phyloP scores from a whole-genome alignment of 139 green algal species.

The Coelastrella sp. region DNA sequence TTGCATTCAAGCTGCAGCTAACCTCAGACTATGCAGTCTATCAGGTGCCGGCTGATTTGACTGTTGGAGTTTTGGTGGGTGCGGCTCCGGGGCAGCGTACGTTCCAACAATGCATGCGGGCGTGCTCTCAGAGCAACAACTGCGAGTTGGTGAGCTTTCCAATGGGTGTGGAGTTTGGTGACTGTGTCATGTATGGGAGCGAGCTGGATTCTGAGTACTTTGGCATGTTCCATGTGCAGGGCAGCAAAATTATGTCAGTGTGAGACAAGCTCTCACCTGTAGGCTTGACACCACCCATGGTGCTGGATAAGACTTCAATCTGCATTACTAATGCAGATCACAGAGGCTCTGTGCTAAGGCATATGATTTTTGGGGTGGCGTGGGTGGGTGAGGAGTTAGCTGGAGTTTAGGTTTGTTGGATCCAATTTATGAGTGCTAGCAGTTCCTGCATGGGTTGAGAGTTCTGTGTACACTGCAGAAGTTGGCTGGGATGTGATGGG shows the following conservation, averaged over 20 bases:
- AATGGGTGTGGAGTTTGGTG: neutral
- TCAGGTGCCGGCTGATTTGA: neutral
- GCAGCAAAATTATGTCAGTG: neutral
- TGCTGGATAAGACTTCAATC: too few relatives aligned
- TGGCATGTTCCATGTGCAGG: neutral
- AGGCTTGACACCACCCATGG: too few relatives aligned
- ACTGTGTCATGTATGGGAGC: neutral
- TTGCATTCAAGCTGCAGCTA: neutral
- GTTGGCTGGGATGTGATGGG: too few relatives aligned
- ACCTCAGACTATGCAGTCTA: neutral
- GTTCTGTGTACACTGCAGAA: too few relatives aligned
- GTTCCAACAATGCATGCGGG: conserved; percentile 9
- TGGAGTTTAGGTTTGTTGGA: too few relatives aligned
- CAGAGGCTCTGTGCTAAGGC: too few relatives aligned
- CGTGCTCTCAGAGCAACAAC: neutral
- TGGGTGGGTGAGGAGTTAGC: too few relatives aligned
- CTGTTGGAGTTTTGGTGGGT: neutral
- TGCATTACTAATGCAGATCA: too few relatives aligned
- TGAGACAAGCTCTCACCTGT: too few relatives aligned
- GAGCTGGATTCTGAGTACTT: neutral
- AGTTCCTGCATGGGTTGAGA: too few relatives aligned
- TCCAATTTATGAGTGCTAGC: too few relatives aligned
- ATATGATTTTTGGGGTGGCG: too few relatives aligned
- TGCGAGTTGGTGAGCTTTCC: conserved; percentile 17
- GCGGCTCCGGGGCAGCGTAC: neutral